Base-by-base conservation (phyloP, 2,329 filamentous ascomycete species). In the Claviceps cyperi region DNA sequence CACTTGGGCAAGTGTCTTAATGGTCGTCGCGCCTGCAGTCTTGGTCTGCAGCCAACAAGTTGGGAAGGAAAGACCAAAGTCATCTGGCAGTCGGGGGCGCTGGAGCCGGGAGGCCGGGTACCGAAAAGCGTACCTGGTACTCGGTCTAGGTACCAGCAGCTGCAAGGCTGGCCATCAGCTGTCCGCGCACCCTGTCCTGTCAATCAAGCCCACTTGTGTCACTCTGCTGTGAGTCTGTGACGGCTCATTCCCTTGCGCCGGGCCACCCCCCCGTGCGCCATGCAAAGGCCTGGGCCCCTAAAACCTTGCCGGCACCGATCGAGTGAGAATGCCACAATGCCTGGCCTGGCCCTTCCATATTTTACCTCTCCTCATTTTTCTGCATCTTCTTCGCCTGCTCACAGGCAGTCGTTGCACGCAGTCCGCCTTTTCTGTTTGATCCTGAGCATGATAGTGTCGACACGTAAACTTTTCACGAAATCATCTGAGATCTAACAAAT, bases 261-360 rank as follows among this genome's bases (percentile, higher is more conserved):
- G 28, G 35, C 19, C 41, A 43, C 35, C 38, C 52, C 52, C 46
- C 48, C 51, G 37, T 38, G 40, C 37, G 36, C 36, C 47, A 38
- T 47, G 35, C 46, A 51, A 51, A 48, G 50, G 50, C 46, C 47
- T 48, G 50, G 50, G 50, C 50, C 43, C 47, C 50, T 52, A 47
- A 50, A 50, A 46, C 22, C 43, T 43, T 46, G 37, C 46, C 48
- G 48, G 44, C 45, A 40, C 35, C 48, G 48, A 51, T 51, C 22
- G 44, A 49, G 47, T 43, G 40, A 39, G 43, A 45, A 46, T 38
- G 47, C 21, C 51, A 50, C 51, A 50, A 50, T 13, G 28, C 32
- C 45, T 47, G 15, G 28, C 32, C 45, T 47, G 15, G 13, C 35
- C 50, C 24, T 46, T 49, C 46, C 50, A 49, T 21, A 45, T 43